Evolutionary conservation across 2,329 filamentous ascomycete species (phyloP).

Genomic region (Biscogniauxia sp.): DNA sequence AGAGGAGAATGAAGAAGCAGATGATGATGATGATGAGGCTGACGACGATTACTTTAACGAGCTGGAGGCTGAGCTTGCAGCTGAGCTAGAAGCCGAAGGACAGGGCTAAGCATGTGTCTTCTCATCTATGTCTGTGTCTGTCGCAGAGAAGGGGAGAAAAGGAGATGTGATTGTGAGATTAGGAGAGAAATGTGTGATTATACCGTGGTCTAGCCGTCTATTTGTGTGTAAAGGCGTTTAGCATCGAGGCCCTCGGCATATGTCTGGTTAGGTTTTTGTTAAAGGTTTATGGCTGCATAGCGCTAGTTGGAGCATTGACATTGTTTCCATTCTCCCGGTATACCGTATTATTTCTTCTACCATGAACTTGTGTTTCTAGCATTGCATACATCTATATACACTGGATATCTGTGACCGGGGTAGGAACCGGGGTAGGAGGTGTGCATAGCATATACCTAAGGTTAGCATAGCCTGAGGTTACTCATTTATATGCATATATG

Average conservation of each 20-base stretch:
- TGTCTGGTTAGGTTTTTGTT: constrained; percentile 3
- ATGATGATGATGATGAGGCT: constrained; percentile 25
- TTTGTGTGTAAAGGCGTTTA: background rate
- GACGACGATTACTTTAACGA: constrained; percentile 5
- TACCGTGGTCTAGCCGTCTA: background rate
- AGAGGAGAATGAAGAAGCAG: constrained; percentile 29
- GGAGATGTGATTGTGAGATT: background rate
- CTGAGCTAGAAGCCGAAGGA: constrained; percentile 20
- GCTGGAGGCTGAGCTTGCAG: background rate
- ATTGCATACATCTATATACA: no score
- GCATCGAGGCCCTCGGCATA: background rate
- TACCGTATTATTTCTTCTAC: background rate
- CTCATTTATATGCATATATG: background rate
- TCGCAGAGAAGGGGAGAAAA: no score
- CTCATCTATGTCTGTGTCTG: background rate
- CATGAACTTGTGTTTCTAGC: background rate
- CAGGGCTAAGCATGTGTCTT: constrained; percentile 11
- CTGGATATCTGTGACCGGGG: no score
- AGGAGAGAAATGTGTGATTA: background rate
- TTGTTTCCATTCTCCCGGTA: background rate
- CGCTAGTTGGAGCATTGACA: constrained; percentile 10
- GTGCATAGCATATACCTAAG: no score
- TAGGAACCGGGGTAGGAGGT: no score
- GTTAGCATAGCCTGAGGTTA: no score
- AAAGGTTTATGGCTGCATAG: constrained; percentile 17